A percentile compares a stretch with the other conserved stretches of the same genome.
These are phyloP conservation scores for Daldinia caldariorum DNA, from an alignment of 495 filamentous ascomycete species.

Conservation along the genomic window DNA sequence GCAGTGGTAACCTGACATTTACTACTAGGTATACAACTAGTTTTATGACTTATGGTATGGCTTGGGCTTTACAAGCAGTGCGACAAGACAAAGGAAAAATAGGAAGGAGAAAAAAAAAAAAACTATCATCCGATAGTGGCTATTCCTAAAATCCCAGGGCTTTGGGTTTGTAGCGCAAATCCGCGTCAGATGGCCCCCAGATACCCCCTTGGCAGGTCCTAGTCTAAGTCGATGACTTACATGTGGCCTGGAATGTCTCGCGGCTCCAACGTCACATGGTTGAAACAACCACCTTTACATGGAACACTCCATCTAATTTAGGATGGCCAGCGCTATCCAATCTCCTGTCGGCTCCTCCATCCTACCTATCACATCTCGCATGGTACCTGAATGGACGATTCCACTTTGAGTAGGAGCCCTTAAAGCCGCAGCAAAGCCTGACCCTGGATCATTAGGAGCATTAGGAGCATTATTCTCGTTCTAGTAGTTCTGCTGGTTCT, in stretches of 20 bases:
- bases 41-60: no score
- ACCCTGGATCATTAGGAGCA: constrained; percentile 12
- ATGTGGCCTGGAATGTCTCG: constrained; percentile 42
- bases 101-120: neutral
- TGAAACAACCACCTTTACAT: constrained; percentile 40
- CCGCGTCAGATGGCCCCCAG: constrained; percentile 38
- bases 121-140: constrained; percentile 2
- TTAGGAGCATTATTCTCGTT: neutral
- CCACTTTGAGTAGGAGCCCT: constrained; percentile 46
- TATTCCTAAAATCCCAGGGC: constrained; percentile 5
- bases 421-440: constrained; percentile 27
- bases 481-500: constrained; percentile 5
- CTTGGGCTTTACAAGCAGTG: no score
- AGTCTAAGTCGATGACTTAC: constrained; percentile 39
- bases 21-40: no score
- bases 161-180: constrained; percentile 12
- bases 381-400: constrained; percentile 46
- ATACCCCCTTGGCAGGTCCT: neutral
- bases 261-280: constrained; percentile 48
- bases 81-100: neutral
- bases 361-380: constrained; percentile 38
- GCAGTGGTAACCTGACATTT: constrained; percentile 17
- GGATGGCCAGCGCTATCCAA: constrained; percentile 38
- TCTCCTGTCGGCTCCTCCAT: constrained; percentile 17
- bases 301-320: constrained; percentile 45